Evolutionary conservation across 805 yeast species (phyloP), one percentile per base, ranked within the genome.

Genomic region (Candida awuae): DNA sequence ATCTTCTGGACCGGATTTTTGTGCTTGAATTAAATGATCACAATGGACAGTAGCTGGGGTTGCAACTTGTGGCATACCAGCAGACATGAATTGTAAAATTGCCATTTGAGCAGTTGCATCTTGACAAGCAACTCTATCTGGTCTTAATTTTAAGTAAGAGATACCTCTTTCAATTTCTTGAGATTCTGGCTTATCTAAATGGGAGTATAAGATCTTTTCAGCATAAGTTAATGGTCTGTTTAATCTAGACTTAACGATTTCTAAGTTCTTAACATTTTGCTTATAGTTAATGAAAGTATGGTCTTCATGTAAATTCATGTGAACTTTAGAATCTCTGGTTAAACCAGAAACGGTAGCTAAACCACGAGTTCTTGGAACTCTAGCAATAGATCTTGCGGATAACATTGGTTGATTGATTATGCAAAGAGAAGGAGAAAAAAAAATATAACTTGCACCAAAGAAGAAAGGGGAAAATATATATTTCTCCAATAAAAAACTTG

Each of bases 101-200:
- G 98, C 98, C 85, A 90, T 92, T 67, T 92, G 98, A 15, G 98
- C 98, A 23, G 96, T 84, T n/a, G 98, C 98, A 71, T 92, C 98
- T 70, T 92, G 98, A 94, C 94, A 90, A 20, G 98, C 98, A 34
- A 92, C 97, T 61, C 98, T 78, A 61, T 92, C 98, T 18, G 98
- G 98, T 60, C 84, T 77, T 54, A 92, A 73, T 69, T 92, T 92
- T 61, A 92, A 73, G 66, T 92, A 92, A 38, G 88, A 77, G 35
- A 79, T 69, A 51, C 98, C 99, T 66, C 98, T 77, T 70, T 66
- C 47, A 69, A 64, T 51, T 51, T 58, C 74, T 48, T 85, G 73
- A 54, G 84, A 94, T 53, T 84, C 90, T 27, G 96, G 96, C 53
- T 86, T 70, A 42, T 79, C 84, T 58, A 92, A 70, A 64, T 92